Percentiles rank a stretch among this genome's conserved stretches.
phyloP scores from a whole-genome alignment of 1,284 basidiomycete species.

The Fomitopsis palustris region DNA sequence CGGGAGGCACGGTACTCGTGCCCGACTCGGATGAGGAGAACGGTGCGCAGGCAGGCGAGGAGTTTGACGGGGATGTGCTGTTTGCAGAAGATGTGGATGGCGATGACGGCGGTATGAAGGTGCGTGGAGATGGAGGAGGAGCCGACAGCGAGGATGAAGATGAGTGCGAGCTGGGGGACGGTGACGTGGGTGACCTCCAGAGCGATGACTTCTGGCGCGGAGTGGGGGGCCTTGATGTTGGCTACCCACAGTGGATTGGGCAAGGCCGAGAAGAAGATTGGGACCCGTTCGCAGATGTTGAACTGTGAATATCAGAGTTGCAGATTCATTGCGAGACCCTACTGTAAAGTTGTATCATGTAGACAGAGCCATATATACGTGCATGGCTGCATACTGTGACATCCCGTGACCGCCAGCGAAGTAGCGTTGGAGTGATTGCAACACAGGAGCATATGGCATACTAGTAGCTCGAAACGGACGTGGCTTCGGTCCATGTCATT shows the following conservation, averaged over 20 bases:
- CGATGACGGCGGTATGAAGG: background rate
- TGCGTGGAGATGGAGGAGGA: background rate
- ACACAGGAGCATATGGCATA: too few species aligned
- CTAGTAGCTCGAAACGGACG: too few species aligned
- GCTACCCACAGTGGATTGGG: conserved; percentile 1
- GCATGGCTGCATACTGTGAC: too few species aligned
- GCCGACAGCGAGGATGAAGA: background rate
- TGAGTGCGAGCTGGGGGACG: background rate
- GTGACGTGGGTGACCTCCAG: background rate
- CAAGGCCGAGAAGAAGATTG: conserved; percentile 1
- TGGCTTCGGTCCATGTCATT: too few species aligned
- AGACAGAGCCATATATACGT: too few species aligned
- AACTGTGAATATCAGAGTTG: conserved; percentile 3
- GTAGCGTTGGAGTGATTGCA: too few species aligned
- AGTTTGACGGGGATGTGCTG: background rate
- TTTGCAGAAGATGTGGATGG: background rate
- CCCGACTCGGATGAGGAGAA: background rate
- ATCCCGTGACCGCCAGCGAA: too few species aligned
- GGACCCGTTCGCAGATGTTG: conserved; percentile 7
- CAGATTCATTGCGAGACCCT: too few species aligned
- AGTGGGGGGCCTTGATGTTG: background rate
- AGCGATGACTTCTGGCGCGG: background rate
- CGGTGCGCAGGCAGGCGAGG: background rate
- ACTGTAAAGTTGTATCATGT: too few species aligned
- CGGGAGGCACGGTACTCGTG: background rate